Base-by-base conservation (phyloP, 306 rosid genomes). In the Cicer yamashitae region DNA sequence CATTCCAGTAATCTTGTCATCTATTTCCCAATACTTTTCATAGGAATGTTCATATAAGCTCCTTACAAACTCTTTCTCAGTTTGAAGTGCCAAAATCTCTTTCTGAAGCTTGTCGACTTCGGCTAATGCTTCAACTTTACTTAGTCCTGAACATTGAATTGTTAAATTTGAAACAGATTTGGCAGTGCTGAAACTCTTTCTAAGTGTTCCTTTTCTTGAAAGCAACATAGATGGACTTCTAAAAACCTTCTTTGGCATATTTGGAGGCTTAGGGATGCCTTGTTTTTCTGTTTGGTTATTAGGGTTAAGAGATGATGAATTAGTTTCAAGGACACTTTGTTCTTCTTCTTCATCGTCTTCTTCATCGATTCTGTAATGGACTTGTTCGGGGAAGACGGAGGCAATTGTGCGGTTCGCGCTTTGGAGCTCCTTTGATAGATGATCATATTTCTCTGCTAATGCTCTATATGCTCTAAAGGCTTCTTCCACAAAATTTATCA, bases 351-450 rank as follows among this genome's bases (percentile, higher is more conserved):
- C 91, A 18, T 80, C 84, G 1, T 87, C 93, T 44, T 83, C 86
- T 18, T 87, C 89, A 38, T 89, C 97, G 30, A 88, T 84, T 68
- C 92, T 83, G 71, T 87, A 89, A 10, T 82, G 86, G 74, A 83
- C 89, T 80, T 84, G 87, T 70, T 96, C 97, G 0, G 98, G 98
- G 82, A 84, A 96, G 38, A 81, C 87, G 1, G 82, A 79, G 63
- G 97, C 98, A 56, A 96, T 89, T 44, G 96, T 92, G 46, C 91
- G 96, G 84, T 96, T 96, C 18, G 98, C 98, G 2, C 90, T 87
- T 84, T 96, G 97, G 8, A 92, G 83, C 75, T 96, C 96, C 76
- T 76, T 87, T 41, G 99, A 96, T 20, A 96, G 75, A 76, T 74
- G 90, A 50, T 96, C 97, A 47, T 86, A 96, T 78, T 87, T 87